Evolutionary conservation across 306 rosid species (phyloP).

Genomic region (Castanea crenata): DNA sequence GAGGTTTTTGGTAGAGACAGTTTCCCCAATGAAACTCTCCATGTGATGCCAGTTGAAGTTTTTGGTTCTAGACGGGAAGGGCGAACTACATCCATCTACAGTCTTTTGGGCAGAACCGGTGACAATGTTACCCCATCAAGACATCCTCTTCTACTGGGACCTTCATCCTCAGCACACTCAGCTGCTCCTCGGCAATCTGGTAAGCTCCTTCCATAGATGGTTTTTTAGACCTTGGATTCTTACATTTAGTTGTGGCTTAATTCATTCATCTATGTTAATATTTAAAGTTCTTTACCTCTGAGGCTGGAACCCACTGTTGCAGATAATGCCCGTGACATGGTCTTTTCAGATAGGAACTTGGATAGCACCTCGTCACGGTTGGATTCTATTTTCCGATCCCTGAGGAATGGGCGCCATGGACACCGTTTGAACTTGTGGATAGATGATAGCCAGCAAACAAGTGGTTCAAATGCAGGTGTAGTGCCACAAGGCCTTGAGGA

Average conservation of each 20-base stretch:
- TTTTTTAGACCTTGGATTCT: background rate
- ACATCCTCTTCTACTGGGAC: conserved; percentile 92
- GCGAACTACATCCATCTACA: conserved; percentile 92
- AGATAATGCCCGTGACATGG: conserved; percentile 40
- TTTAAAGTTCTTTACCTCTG: background rate
- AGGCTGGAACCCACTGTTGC: conserved; percentile 20
- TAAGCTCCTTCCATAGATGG: conserved; percentile 12
- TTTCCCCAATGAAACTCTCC: conserved; percentile 85
- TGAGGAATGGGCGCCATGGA: conserved; percentile 95
- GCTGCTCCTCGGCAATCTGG: conserved; percentile 63
- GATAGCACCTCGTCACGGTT: conserved; percentile 69
- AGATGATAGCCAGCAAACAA: conserved; percentile 70
- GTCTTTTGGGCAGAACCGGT: conserved; percentile 86
- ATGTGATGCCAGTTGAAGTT: conserved; percentile 95
- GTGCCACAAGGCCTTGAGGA: conserved; percentile 92
- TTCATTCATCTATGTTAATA: background rate
- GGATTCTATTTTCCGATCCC: conserved; percentile 81
- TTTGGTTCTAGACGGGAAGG: conserved; percentile 97
- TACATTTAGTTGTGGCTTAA: background rate
- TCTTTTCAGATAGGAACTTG: conserved; percentile 48
- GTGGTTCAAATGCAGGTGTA: conserved; percentile 60
- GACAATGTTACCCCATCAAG: conserved; percentile 74
- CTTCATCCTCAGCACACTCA: conserved; percentile 53
- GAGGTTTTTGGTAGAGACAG: conserved; percentile 92
- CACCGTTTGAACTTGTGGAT: conserved; percentile 84